Evolutionary conservation across 2,329 filamentous ascomycete genomes (phyloP).

Genomic region (Beauveria asiatica): DNA sequence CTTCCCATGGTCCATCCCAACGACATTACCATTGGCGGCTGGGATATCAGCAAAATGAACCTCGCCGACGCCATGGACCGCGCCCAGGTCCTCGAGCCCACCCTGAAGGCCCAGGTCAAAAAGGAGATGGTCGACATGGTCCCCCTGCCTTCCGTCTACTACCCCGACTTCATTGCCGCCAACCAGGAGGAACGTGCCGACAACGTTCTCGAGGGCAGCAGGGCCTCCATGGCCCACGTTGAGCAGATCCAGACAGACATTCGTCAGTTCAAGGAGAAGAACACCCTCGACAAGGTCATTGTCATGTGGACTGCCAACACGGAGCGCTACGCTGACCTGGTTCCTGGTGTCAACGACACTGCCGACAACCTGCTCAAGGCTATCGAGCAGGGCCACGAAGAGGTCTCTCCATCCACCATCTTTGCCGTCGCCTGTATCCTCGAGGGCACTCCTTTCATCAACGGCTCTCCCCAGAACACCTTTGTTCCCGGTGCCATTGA

Average conservation of each 20-base stretch:
- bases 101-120: constrained; percentile 77
- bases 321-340: constrained; percentile 85
- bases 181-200: constrained; percentile 97
- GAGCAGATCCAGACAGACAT: constrained; percentile 92
- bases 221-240: constrained; percentile 80
- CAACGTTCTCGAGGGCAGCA: constrained; percentile 75
- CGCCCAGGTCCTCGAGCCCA: constrained; percentile 89
- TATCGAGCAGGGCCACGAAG: constrained; percentile 78
- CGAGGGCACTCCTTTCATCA: constrained; percentile 90
- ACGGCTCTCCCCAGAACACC: constrained; percentile 97
- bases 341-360: constrained; percentile 89
- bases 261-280: constrained; percentile 80
- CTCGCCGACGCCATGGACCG: constrained; percentile 91
- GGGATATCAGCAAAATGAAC: constrained; percentile 93
- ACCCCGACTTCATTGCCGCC: constrained; percentile 97
- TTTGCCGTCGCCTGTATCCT: constrained; percentile 93
- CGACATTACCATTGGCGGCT: constrained; percentile 88
- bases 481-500: constrained; percentile 90
- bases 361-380: constrained; percentile 85
- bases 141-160: constrained; percentile 92
- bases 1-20: constrained; percentile 97
- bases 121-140: constrained; percentile 89
- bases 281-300: constrained; percentile 88
- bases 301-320: constrained; percentile 99
- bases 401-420: constrained; percentile 90